A percentile compares a stretch with the other conserved stretches of the same genome.
phyloP scores from a whole-genome alignment of 2,329 filamentous ascomycete species.

The Colletotrichum lupini region DNA sequence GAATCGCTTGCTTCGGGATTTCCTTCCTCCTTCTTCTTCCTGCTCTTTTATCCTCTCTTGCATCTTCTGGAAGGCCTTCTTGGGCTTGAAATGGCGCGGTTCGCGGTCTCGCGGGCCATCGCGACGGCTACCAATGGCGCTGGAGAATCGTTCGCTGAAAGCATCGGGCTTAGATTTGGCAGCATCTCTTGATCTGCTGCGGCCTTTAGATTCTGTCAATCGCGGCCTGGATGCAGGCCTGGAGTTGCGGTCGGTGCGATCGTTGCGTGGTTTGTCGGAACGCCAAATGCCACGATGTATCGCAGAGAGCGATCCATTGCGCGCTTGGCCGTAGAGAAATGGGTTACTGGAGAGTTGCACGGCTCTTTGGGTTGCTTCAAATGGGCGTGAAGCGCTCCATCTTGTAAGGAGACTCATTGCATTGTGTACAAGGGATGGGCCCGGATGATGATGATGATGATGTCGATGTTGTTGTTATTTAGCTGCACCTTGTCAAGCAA shows the following conservation, averaged over 20 bases:
- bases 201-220: conserved; percentile 30
- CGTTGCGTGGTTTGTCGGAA: conserved; percentile 47
- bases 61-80: conserved; percentile 62
- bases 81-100: conserved; percentile 54
- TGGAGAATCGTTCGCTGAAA: conserved; percentile 14
- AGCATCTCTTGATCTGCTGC: neutral
- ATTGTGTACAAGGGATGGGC: conserved; percentile 17
- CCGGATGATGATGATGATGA: neutral
- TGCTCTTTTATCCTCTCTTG: conserved; percentile 47
- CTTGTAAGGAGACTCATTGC: conserved; percentile 36
- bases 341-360: neutral
- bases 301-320: conserved; percentile 63
- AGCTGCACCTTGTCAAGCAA: neutral
- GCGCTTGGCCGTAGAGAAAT: conserved; percentile 11
- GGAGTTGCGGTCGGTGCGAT: neutral
- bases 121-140: conserved; percentile 8
- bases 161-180: conserved; percentile 12
- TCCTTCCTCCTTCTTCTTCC: conserved; percentile 47
- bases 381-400: conserved; percentile 25
- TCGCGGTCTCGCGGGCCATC: conserved; percentile 13
- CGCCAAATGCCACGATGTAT: conserved; percentile 74
- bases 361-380: neutral
- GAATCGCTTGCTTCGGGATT: conserved; percentile 63
- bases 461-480: neutral
- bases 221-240: conserved; percentile 31